Base-by-base conservation (phyloP, 768 basidiomycete species). In the Gloeostereum incarnatum region DNA sequence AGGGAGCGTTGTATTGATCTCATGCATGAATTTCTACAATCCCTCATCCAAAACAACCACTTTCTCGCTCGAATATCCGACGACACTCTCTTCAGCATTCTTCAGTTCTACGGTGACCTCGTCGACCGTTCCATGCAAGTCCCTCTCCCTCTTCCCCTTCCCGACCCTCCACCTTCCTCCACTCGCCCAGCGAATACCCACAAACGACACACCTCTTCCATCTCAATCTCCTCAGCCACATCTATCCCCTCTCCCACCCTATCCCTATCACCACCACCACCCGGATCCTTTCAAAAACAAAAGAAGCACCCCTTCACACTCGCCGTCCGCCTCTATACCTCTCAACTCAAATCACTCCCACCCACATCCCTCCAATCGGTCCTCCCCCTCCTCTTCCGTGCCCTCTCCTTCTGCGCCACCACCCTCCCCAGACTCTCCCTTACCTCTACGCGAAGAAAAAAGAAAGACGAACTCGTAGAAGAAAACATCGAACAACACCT, bases 351-450 rank as follows among this genome's bases (percentile, higher is more conserved):
- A 23, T 31, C 38, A 13, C 35, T 36, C 3, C 35, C 41, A 24
- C 24, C 24, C 16, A 20, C 31, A 2, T n/a, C 22, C 24, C 33
- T 41, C 33, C 34, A 41, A 30, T 45, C 58, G 24, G 75, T 87
- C 37, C 62, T 87, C n/a, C 79, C 81, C 0, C 62, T 81, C 23
- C 71, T 89, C n/a, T 82, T 86, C 50, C 76, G 81, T 13, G 71
- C 71, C 16, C 65, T 83, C 17, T 74, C 79, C 1, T 77, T 73
- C 47, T 81, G 73, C 49, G 63, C 75, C 3, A 69, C 75, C 2
- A 75, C 82, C 1, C 68, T 89, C 11, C 81, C 85, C 27, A 73
- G 80, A 6, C 59, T 89, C 7, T 74, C 80, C 4, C 62, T 85
- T 29, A 62, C 63, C 35, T 53, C 53, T 42, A 53, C 68, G 25